Base-by-base conservation (phyloP, 768 basidiomycete species). In the Suillus alpinus region DNA sequence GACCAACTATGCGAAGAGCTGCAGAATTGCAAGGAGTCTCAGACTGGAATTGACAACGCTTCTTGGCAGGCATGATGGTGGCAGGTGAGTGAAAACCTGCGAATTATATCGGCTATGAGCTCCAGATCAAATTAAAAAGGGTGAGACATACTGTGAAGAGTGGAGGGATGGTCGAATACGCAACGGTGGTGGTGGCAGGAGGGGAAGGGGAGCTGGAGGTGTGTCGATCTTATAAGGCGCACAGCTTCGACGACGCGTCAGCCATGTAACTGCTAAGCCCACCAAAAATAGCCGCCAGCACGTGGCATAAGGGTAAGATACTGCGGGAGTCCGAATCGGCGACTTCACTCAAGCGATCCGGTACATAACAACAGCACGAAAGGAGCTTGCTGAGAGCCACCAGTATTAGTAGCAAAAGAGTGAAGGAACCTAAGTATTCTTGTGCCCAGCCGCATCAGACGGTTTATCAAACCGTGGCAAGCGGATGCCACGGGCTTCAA, bases 1-100 rank as follows among this genome's bases (percentile, higher is more conserved):
- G 84, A 6, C 93, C 94, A 44, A 92, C 91, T 65, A 95, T 87
- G 65, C 92, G 87, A 55, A 94, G 80, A 3, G 85, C 89, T 7
- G 92, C 91, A 62, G 86, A 86, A 68, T 82, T 89, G 80, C 93
- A 95, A 39, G 67, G 73, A 32, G 74, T 67, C 63, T 79, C 80
- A 16, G 74, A 63, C 59, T 78, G 78, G 75, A 88, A 83, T 74
- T 92, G 89, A 79, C 92, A 94, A 69, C 91, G 90, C 74, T 92
- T 92, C 89, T 92, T 94, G 70, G 84, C 80, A 67, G 91, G 81
- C 92, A 93, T 94, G 63, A 61, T 68, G 64, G 47, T 58, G 69
- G 41, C 57, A 46, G 53, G 41, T 9, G 34, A 20, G 13, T 34
- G 6, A 29, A 47, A 57, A 31, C 63, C 60, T 64, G 60, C 29